These are phyloP conservation scores for Marasmius fiardii DNA, from an alignment of 1,284 basidiomycete species.

Conservation along the genomic window DNA sequence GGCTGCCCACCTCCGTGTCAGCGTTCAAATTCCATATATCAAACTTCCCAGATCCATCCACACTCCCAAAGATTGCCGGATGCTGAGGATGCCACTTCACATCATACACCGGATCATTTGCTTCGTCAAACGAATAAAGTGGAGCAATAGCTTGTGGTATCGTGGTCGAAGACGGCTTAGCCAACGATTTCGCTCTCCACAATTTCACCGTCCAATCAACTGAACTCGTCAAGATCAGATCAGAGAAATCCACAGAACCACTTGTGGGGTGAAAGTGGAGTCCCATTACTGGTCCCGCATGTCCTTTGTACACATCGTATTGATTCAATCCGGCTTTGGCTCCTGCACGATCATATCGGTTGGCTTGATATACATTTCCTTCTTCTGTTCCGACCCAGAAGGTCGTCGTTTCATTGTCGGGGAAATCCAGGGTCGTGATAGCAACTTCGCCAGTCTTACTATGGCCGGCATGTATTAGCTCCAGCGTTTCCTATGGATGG, in stretches of 20 bases:
- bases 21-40: slow-evolving; percentile 96
- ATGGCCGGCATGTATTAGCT: slow-evolving; percentile 81
- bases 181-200: slow-evolving; percentile 77
- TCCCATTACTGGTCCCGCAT: slow-evolving; percentile 91
- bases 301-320: slow-evolving; percentile 88
- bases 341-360: slow-evolving; percentile 94
- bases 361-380: slow-evolving; percentile 93
- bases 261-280: slow-evolving; percentile 91
- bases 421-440: slow-evolving; percentile 90
- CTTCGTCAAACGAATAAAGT: slow-evolving; percentile 91
- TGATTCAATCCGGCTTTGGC: slow-evolving; percentile 93
- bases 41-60: slow-evolving; percentile 93
- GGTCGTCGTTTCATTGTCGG: slow-evolving; percentile 91
- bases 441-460: slow-evolving; percentile 96
- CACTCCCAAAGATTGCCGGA: slow-evolving; percentile 91
- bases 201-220: slow-evolving; percentile 97
- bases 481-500: slow-evolving; percentile 76
- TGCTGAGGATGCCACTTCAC: slow-evolving; percentile 96
- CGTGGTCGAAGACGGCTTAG: slow-evolving; percentile 62
- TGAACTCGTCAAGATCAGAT: slow-evolving; percentile 88
- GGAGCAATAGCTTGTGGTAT: slow-evolving; percentile 60
- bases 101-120: slow-evolving; percentile 98
- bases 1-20: slow-evolving; percentile 81
- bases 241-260: slow-evolving; percentile 92
- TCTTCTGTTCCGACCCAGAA: slow-evolving; percentile 99